Conservation (phyloP, 2,329 filamentous ascomycete species). For the Podosphaera aphanis region DNA sequence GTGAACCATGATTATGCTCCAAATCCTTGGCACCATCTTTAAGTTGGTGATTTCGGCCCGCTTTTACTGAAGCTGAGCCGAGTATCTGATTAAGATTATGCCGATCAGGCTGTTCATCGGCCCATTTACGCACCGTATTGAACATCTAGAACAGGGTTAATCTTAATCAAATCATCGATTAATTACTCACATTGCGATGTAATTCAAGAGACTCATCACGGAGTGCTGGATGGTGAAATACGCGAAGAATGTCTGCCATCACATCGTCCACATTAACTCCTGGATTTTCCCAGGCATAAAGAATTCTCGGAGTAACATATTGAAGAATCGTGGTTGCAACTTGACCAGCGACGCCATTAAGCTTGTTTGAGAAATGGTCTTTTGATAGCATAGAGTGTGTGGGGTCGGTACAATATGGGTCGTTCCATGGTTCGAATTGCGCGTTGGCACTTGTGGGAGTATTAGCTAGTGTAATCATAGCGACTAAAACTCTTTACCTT, state of each 20-base stretch:
- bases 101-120: slow-evolving; percentile 41
- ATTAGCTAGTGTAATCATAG: slow-evolving; percentile 2
- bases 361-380: slow-evolving; percentile 60
- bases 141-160: slow-evolving; percentile 38
- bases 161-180: not conserved
- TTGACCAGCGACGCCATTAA: slow-evolving; percentile 55
- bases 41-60: slow-evolving; percentile 54
- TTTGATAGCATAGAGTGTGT: slow-evolving; percentile 62
- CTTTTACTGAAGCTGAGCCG: slow-evolving; percentile 59
- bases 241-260: slow-evolving; percentile 52
- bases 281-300: slow-evolving; percentile 85
- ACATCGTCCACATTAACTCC: slow-evolving; percentile 66
- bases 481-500: slow-evolving; percentile 15
- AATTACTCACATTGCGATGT: slow-evolving; percentile 22
- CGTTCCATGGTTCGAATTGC: slow-evolving; percentile 61
- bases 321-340: slow-evolving; percentile 56
- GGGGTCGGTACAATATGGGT: slow-evolving; percentile 50
- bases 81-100: slow-evolving; percentile 51
- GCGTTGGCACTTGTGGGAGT: slow-evolving; percentile 30
- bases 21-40: slow-evolving; percentile 13
- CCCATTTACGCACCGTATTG: slow-evolving; percentile 62
- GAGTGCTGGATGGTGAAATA: slow-evolving; percentile 78
- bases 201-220: slow-evolving; percentile 55
- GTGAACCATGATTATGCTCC: slow-evolving; percentile 15
- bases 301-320: slow-evolving; percentile 62